Base-by-base conservation (phyloP, 306 rosid species). In the Coriaria nepalensis region DNA sequence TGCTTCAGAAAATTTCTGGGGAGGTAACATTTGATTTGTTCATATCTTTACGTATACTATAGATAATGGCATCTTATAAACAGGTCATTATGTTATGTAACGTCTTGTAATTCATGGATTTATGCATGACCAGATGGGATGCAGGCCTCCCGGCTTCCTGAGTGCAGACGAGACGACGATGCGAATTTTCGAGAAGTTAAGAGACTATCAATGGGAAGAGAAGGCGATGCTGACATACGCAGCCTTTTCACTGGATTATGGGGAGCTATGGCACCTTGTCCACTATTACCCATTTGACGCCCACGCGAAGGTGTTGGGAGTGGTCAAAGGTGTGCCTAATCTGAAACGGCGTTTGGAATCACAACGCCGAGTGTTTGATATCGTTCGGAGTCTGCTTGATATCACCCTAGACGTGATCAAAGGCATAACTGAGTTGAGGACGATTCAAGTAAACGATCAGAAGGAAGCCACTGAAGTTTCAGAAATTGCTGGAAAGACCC, bases 221-320 rank as follows among this genome's bases (percentile, higher is more conserved):
- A 56, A 56, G n/a, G 52, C 61, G 6, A 29, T 56, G 29, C 45
- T 56, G 5, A 36, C 52, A 6, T 10, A 43, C 0, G 61, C 61
- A 33, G 61, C 61, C 13, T 56, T 56, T 56, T 9, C 52, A 2
- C 10, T 13, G 35, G 61, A 44, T 8, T 56, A 56, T 45, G 61
- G 61, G 13, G 61, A 56, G 2, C 36, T 56, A 14, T 56, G 61
- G 61, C 61, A 43, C 6, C 61, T 56, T 7, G 47, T 36, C 43
- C 20, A 43, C 14, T 35, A 56, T 40, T 34, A 34, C 35, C 13
- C 13, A 5, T 45, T 42, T 29, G 61, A 56, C 43, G 52, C 34
- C 8, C 52, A 43, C 5, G 51, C 52, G 5, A 56, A 45, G 36
- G 20, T 45, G n/a, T 45, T 57, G 53, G 62, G 44, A 8, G 46